Evolutionary conservation across 2,329 filamentous ascomycete genomes (phyloP), one percentile per base, ranked within the genome.

Genomic region (Cladosporium halotolerans): DNA sequence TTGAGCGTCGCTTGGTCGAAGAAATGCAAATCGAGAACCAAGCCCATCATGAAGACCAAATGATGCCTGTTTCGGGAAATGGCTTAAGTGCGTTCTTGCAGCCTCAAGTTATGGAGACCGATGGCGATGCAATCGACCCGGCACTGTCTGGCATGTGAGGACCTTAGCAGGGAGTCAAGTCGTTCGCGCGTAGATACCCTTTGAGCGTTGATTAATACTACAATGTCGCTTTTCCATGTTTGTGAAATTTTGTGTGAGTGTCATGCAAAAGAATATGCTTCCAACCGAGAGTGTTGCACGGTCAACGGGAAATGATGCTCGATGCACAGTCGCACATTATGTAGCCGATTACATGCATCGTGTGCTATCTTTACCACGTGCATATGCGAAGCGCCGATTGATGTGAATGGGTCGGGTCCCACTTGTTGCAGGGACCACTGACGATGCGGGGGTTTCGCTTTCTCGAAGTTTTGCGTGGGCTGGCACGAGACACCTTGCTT

Each of bases 401-500:
- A 28, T 28, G 23, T 28, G 23, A 28, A 18, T 18, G 23, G 23
- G 23, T 28, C 23, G 23, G 23, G 23, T 28, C 23, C 23, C 23
- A 28, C 23, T 28, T 28, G 23, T 28, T 28, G 23, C 23, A 28
- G 23, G 23, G 23, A 28, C 23, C 23, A 28, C 23, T 28, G 23
- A 28, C 23, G 23, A 28, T 28, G 23, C 23, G 23, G 23, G 23
- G 23, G 23, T 28, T 28, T 28, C 23, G 23, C 23, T 28, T 28
- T 28, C 23, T 28, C 23, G 47, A 42, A 39, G 33, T n/a, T 19
- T 10, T 28, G 47, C 47, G 47, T 38, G 47, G 47, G 39, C 18
- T 32, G 36, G 40, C 38, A 50, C 38, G 28, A 50, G 47, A 51
- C 48, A 51, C 48, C 40, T 51, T 43, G 40, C 48, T 43, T 51